Evolutionary conservation across 768 basidiomycete genomes (phyloP).

Genomic region (Gymnopilus junonius): DNA sequence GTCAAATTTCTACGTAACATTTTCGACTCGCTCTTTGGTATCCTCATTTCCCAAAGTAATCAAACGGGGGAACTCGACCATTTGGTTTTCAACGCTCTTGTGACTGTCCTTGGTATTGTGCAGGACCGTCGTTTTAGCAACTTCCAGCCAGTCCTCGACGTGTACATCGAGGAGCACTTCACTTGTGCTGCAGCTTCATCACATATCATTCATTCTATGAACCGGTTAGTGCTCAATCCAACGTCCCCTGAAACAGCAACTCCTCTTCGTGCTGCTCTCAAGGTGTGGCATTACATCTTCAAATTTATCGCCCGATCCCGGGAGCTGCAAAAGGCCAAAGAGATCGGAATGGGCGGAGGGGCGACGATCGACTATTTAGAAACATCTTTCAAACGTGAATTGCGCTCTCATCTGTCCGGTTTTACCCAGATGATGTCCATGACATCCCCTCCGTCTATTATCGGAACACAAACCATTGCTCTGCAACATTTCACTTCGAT

Average conservation of each 20-base stretch:
- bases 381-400: slow-evolving; percentile 80
- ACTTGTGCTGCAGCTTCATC: slow-evolving; percentile 78
- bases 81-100: slow-evolving; percentile 87
- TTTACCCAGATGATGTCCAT: slow-evolving; percentile 91
- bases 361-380: slow-evolving; percentile 89
- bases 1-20: slow-evolving; percentile 91
- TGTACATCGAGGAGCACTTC: slow-evolving; percentile 93
- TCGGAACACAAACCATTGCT: slow-evolving; percentile 95
- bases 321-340: slow-evolving; percentile 84
- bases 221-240: slow-evolving; percentile 75
- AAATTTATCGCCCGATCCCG: slow-evolving; percentile 91
- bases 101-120: slow-evolving; percentile 90
- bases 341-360: slow-evolving; percentile 77
- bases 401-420: slow-evolving; percentile 74
- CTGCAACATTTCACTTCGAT: slow-evolving; percentile 93
- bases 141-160: slow-evolving; percentile 91
- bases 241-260: slow-evolving; percentile 74
- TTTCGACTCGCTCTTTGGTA: slow-evolving; percentile 91
- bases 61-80: slow-evolving; percentile 80
- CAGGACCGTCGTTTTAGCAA: slow-evolving; percentile 95
- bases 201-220: slow-evolving; percentile 88
- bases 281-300: slow-evolving; percentile 97
- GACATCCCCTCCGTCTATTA: slow-evolving; percentile 79
- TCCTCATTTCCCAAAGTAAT: slow-evolving; percentile 78
- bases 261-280: slow-evolving; percentile 84